phyloP scores from a whole-genome alignment of 371 early-diverging fungal species.

The Entomophthora muscae region DNA sequence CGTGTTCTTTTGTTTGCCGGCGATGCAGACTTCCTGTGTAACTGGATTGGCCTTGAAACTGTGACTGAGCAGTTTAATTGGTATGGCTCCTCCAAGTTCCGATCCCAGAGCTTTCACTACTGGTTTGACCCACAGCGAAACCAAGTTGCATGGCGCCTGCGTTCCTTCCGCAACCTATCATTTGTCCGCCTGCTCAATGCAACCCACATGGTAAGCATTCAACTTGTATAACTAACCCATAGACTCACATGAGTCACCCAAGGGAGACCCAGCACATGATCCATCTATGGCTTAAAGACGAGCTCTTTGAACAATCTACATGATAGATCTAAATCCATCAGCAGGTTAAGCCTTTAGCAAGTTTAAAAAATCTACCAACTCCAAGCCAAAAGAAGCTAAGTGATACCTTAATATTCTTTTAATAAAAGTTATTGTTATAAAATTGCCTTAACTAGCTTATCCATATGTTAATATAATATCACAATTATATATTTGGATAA shows the following conservation, averaged over 20 bases:
- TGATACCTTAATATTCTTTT: no score
- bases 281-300: background rate
- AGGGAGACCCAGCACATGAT: background rate
- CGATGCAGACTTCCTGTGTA: constrained; percentile 68
- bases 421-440: no score
- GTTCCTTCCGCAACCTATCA: background rate
- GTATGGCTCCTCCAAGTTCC: constrained; percentile 24
- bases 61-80: constrained; percentile 69
- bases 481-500: no score
- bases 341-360: no score
- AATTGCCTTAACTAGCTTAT: no score
- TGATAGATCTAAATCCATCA: no score
- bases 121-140: background rate
- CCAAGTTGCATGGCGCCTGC: background rate
- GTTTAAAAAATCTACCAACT: no score
- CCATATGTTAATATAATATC: no score
- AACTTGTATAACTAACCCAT: background rate
- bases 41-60: constrained; percentile 88
- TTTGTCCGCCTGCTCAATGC: background rate
- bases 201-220: background rate
- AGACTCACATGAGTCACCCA: background rate
- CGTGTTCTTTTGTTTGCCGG: constrained; percentile 78
- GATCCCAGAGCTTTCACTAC: background rate
- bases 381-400: no score
- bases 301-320: background rate